These are phyloP conservation scores for Collybia nuda DNA, from an alignment of 768 basidiomycete species.

Conservation along the genomic window DNA sequence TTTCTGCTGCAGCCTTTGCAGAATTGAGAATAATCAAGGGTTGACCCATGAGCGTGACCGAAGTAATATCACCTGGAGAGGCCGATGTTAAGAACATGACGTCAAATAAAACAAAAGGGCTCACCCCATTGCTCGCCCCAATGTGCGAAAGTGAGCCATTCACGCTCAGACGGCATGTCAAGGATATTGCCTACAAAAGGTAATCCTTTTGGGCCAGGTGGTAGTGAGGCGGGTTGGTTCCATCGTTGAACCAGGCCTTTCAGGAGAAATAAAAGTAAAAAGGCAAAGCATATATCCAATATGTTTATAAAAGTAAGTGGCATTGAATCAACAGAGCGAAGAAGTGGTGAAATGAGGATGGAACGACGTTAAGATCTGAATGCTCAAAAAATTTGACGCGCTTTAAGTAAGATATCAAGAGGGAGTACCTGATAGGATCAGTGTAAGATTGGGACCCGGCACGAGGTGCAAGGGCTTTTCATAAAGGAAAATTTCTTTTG, in stretches of 20 bases:
- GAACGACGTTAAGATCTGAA: slow-evolving; percentile 19
- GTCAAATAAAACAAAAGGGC: slow-evolving; percentile 6
- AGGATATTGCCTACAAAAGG: slow-evolving; percentile 55
- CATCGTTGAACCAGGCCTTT: slow-evolving; percentile 24
- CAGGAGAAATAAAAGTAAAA: slow-evolving; percentile 33
- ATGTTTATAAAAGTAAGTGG: slow-evolving; percentile 21
- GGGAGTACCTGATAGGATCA: slow-evolving; percentile 31
- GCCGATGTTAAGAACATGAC: not conserved
- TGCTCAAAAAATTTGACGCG: slow-evolving; percentile 14
- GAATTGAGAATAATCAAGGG: slow-evolving; percentile 58
- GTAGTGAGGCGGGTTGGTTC: slow-evolving; percentile 29
- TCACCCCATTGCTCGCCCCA: slow-evolving; percentile 55
- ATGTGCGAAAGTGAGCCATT: slow-evolving; percentile 51
- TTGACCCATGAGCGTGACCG: slow-evolving; percentile 59
- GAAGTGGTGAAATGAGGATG: slow-evolving; percentile 19
- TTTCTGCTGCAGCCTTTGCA: slow-evolving; percentile 46
- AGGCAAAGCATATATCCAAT: slow-evolving; percentile 31
- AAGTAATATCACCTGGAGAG: slow-evolving; percentile 55
- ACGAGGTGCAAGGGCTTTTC: slow-evolving; percentile 27
- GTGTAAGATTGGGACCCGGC: slow-evolving; percentile 33
- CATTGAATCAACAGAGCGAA: slow-evolving; percentile 22
- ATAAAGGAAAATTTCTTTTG: slow-evolving; percentile 28
- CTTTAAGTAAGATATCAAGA: slow-evolving; percentile 33
- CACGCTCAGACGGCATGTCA: slow-evolving; percentile 48
- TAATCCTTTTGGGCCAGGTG: slow-evolving; percentile 52